Percentiles rank a stretch among this genome's conserved stretches.
These are phyloP conservation scores for Puccinia novopanici DNA, from an alignment of 1,284 basidiomycete species.

Conservation along the genomic window DNA sequence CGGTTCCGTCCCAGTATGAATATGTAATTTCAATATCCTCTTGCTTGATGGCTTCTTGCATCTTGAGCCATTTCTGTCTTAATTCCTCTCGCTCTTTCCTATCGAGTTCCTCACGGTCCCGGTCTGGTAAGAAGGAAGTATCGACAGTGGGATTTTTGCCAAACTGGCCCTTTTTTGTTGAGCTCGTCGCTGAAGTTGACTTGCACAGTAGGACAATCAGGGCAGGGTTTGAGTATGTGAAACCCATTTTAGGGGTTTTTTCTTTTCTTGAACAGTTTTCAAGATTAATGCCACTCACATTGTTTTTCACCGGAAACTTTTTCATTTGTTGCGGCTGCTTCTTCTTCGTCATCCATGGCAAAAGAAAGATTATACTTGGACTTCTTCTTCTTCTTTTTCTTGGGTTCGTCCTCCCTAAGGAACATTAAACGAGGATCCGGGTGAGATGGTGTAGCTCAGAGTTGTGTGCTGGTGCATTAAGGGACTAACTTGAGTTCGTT, in stretches of 20 bases:
- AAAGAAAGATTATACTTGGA: slow-evolving; percentile 84
- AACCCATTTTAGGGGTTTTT: slow-evolving; percentile 40
- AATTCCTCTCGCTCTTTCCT: slow-evolving; percentile 82
- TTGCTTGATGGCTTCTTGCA: slow-evolving; percentile 82
- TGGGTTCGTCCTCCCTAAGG: slow-evolving; percentile 67
- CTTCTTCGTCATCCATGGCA: slow-evolving; percentile 75
- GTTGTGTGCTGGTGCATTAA: neutral
- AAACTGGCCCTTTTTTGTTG: slow-evolving; percentile 72
- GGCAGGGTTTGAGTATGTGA: slow-evolving; percentile 57
- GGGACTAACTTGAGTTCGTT: slow-evolving; percentile 51
- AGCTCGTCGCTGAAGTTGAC: slow-evolving; percentile 50
- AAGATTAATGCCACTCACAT: slow-evolving; percentile 54
- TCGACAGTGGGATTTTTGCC: slow-evolving; percentile 95
- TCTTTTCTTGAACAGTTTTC: slow-evolving; percentile 26
- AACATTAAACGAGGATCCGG: neutral
- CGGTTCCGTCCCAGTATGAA: slow-evolving; percentile 97
- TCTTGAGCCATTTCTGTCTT: slow-evolving; percentile 82
- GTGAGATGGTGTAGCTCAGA: neutral
- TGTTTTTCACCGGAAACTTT: slow-evolving; percentile 54
- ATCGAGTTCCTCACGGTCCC: slow-evolving; percentile 90
- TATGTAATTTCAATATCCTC: slow-evolving; percentile 91
- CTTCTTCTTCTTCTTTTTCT: slow-evolving; percentile 72
- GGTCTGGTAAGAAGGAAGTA: slow-evolving; percentile 95
- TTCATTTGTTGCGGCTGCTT: slow-evolving; percentile 55
- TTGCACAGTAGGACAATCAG: slow-evolving; percentile 30